Evolutionary conservation across 768 basidiomycete genomes (phyloP).

Genomic region (Strobilomyces confusus): DNA sequence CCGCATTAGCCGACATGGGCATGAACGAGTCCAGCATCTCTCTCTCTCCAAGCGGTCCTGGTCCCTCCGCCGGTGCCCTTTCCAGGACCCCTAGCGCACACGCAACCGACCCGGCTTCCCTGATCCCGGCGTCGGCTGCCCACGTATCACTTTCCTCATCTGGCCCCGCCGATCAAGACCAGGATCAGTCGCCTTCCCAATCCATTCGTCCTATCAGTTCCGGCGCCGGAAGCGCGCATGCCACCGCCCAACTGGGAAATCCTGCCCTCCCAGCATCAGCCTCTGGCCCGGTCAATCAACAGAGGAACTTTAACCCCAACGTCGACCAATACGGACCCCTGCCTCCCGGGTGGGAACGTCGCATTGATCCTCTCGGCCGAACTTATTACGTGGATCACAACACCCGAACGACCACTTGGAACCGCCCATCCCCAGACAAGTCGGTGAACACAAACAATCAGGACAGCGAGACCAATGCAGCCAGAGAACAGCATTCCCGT

Average conservation of each 20-base stretch:
- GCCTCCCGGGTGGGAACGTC: constrained; percentile 92
- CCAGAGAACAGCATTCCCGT: constrained; percentile 81
- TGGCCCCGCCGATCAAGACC: constrained; percentile 29
- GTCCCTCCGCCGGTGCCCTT: constrained; percentile 38
- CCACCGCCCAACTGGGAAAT: constrained; percentile 17
- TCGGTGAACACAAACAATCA: constrained; percentile 67
- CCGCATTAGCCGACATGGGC: constrained; percentile 58
- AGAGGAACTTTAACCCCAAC: constrained; percentile 89
- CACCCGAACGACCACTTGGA: constrained; percentile 97
- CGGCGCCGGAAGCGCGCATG: constrained; percentile 20
- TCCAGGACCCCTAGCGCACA: constrained; percentile 69
- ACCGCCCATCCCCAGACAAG: constrained; percentile 78
- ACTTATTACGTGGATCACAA: constrained; percentile 99
- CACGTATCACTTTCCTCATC: constrained; percentile 25
- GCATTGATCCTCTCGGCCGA: constrained; percentile 91
- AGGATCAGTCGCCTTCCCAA: constrained; percentile 26
- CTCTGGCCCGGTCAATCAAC: constrained; percentile 43
- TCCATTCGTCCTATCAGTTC: constrained; percentile 37
- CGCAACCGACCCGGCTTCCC: constrained; percentile 48
- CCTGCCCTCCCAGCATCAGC: constrained; percentile 29
- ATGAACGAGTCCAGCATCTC: constrained; percentile 57
- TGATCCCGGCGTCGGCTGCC: constrained; percentile 39
- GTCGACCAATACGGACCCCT: constrained; percentile 92
- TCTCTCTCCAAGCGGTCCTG: constrained; percentile 45
- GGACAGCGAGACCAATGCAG: constrained; percentile 77